phyloP scores from a whole-genome alignment of 768 basidiomycete species.

The Termitomyces sp. region DNA sequence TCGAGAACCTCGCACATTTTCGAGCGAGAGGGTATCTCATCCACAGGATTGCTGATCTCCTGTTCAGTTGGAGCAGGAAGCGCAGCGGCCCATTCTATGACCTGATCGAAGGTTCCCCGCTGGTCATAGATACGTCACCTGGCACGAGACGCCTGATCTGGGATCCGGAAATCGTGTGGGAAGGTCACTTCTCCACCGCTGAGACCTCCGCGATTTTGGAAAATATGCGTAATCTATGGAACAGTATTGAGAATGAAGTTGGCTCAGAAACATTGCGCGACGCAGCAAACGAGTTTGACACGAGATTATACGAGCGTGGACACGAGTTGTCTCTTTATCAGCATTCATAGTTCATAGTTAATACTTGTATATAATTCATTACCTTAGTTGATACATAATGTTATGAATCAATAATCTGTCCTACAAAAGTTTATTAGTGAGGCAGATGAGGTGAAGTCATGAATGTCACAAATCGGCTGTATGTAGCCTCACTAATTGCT shows the following conservation, averaged over 20 bases:
- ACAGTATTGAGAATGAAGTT: background rate
- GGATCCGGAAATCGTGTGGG: background rate
- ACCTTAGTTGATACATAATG: background rate
- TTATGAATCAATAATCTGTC: no score
- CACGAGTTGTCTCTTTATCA: background rate
- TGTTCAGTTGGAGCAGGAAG: background rate
- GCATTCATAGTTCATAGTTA: background rate
- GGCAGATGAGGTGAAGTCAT: no score
- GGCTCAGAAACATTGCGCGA: background rate
- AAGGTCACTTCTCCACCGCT: background rate
- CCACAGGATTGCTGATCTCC: background rate
- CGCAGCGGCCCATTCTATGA: background rate
- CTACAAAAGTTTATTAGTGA: no score
- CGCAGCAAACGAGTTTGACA: background rate
- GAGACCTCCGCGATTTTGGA: background rate
- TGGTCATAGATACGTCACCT: background rate
- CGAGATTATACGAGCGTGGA: background rate
- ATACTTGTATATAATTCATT: background rate
- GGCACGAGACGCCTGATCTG: background rate
- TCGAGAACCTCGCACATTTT: background rate
- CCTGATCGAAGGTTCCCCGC: background rate
- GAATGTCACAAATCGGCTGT: no score
- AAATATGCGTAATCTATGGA: background rate
- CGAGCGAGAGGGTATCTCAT: background rate
- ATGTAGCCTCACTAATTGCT: no score